phyloP scores from a whole-genome alignment of 306 rosid species.

The Vigna unguiculata region DNA sequence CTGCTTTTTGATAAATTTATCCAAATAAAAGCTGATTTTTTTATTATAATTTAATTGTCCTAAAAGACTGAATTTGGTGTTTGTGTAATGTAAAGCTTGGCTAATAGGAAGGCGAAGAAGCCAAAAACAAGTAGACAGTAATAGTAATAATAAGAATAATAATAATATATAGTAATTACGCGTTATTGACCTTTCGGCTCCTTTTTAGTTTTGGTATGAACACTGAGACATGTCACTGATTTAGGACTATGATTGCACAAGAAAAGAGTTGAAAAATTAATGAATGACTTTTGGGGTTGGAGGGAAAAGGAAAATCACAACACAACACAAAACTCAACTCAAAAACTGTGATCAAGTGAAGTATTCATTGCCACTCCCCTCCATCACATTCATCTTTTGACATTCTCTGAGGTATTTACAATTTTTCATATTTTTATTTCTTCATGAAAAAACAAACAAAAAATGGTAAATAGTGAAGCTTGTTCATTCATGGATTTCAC shows the following conservation, averaged over 20 bases:
- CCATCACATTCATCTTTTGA: background rate
- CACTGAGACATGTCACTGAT: constrained; percentile 18
- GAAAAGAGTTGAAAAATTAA: background rate
- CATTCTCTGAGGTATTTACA: background rate
- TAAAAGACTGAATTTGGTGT: no score
- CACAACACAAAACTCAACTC: background rate
- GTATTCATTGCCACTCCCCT: background rate
- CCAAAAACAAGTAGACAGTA: background rate
- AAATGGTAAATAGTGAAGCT: background rate
- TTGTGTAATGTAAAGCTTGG: background rate
- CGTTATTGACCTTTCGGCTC: constrained; percentile 40
- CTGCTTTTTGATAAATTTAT: no score
- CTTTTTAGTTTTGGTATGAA: constrained; percentile 21
- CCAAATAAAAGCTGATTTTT: no score
- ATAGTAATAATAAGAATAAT: constrained; percentile 7
- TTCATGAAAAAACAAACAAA: background rate
- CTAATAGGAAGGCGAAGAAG: background rate
- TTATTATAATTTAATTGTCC: no score
- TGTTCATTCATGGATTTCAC: background rate
- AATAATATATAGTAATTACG: constrained; percentile 34
- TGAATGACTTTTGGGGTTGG: constrained; percentile 8
- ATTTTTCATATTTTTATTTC: background rate
- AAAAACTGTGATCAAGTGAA: background rate
- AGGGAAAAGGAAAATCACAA: background rate
- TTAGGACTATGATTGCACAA: constrained; percentile 7